phyloP scores from a whole-genome alignment of 371 early-diverging fungal genomes.

The Lichtheimia corymbifera region DNA sequence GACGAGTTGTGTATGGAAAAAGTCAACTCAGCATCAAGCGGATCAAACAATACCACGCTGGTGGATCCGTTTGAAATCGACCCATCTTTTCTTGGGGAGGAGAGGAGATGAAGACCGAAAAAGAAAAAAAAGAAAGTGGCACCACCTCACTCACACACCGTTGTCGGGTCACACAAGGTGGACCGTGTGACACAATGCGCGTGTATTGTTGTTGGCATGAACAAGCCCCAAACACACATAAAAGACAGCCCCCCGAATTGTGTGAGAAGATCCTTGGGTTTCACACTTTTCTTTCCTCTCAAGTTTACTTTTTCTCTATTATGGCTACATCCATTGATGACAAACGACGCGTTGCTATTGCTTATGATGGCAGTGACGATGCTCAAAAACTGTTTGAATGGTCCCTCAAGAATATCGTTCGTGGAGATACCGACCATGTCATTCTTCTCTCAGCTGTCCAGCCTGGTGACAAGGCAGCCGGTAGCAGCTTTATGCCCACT shows the following conservation, averaged over 20 bases:
- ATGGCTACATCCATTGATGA: constrained; percentile 48
- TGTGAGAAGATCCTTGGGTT: no score
- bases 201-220: no score
- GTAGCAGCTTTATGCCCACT: constrained; percentile 13
- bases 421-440: constrained; percentile 45
- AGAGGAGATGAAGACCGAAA: background rate
- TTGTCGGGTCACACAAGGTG: no score
- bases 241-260: no score
- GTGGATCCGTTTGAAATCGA: constrained; percentile 3
- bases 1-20: no score
- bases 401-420: constrained; percentile 46
- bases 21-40: no score
- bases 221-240: no score
- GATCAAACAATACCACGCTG: background rate
- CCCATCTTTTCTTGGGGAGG: background rate
- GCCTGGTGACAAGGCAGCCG: background rate
- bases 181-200: no score
- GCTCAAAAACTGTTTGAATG: constrained; percentile 50
- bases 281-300: background rate
- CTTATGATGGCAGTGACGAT: constrained; percentile 54
- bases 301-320: background rate
- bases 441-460: constrained; percentile 43
- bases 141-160: background rate
- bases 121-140: background rate
- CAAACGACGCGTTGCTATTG: constrained; percentile 50